Conservation (phyloP, 2,329 filamentous ascomycete genomes). For the Macrophomina phaseolina region DNA sequence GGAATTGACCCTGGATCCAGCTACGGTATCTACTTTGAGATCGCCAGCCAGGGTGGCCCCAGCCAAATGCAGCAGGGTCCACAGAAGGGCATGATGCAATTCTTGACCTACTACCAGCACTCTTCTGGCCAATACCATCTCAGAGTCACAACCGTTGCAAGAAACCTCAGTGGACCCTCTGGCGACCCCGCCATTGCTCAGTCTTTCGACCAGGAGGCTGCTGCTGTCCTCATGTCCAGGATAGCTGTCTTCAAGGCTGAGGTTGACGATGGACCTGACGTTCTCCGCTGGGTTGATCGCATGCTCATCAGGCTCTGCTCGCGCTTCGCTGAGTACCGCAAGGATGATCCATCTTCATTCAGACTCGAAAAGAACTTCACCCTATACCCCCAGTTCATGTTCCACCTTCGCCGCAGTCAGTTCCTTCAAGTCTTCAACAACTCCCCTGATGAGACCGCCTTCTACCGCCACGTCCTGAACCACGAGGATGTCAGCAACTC, state of each 20-base stretch:
- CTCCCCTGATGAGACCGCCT: constrained; percentile 98
- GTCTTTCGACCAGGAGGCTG: constrained; percentile 97
- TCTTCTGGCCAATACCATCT: constrained; percentile 95
- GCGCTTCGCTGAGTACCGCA: constrained; percentile 95
- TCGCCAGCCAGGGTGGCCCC: constrained; percentile 89
- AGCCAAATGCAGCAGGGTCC: constrained; percentile 83
- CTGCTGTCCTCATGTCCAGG: constrained; percentile 96
- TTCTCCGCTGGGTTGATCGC: constrained; percentile 95
- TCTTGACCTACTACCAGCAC: constrained; percentile 98
- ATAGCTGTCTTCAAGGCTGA: constrained; percentile 99
- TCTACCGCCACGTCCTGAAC: constrained; percentile 95
- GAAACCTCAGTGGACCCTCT: constrained; percentile 89
- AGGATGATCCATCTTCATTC: constrained; percentile 98
- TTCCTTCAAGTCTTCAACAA: constrained; percentile 99
- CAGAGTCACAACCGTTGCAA: constrained; percentile 89
- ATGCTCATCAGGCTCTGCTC: constrained; percentile 98
- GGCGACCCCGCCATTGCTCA: constrained; percentile 95
- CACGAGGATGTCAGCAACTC: constrained; percentile 98
- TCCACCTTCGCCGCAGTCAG: constrained; percentile 94
- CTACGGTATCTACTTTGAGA: constrained; percentile 97
- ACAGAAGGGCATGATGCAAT: constrained; percentile 96
- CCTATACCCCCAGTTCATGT: constrained; percentile 99
- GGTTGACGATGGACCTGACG: constrained; percentile 97
- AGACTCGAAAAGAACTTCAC: constrained; percentile 93
- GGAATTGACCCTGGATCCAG: constrained; percentile 93